Base-by-base conservation (phyloP, 768 basidiomycete species). In the Pleurotus tuber-regium region DNA sequence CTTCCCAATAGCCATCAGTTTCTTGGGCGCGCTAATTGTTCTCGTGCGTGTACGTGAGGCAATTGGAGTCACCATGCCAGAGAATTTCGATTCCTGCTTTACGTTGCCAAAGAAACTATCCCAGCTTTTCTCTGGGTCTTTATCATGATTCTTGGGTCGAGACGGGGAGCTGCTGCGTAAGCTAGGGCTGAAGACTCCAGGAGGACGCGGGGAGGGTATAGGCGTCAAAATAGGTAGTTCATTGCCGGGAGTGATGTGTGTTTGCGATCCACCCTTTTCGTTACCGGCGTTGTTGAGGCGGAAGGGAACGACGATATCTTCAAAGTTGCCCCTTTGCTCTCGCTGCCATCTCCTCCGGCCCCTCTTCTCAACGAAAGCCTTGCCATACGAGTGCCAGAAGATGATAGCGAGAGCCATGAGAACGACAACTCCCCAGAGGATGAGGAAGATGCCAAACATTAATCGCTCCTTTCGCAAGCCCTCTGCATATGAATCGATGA, bases 381-480 rank as follows among this genome's bases (percentile, higher is more conserved):
- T 74, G 21, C 76, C 82, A 62, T 80, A 83, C 3, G 86, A 76
- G 62, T 90, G 79, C 87, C 87, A 92, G 42, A 86, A 70, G 39
- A 93, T 70, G 59, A 91, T 69, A 52, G 61, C 62, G 23, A 92
- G 61, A 10, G 80, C 95, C 79, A 95, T 87, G 52, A 96, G 61
- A 24, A 93, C 84, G 38, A 97, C 90, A 30, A 92, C 35, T n/a
- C 70, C 79, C 93, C 94, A 98, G 1, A 98, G 71, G 0, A 70
- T 86, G 57, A 96, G 75, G 71, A 97, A 92, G 57, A 95, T 75
- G 2, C 66, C 65, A 63, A 96, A 96, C 76, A 92, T 89, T 55
- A 91, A 64, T 28, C 88, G 83, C 66, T 97, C 92, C 63, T 86
- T 86, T 70, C 82, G 76, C 58, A 98, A 72, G 16, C 84, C 78